Percentiles rank a stretch among this genome's conserved stretches.
Conservation (phyloP, 164 flowering plant species). For the Hamamelis virginiana region DNA sequence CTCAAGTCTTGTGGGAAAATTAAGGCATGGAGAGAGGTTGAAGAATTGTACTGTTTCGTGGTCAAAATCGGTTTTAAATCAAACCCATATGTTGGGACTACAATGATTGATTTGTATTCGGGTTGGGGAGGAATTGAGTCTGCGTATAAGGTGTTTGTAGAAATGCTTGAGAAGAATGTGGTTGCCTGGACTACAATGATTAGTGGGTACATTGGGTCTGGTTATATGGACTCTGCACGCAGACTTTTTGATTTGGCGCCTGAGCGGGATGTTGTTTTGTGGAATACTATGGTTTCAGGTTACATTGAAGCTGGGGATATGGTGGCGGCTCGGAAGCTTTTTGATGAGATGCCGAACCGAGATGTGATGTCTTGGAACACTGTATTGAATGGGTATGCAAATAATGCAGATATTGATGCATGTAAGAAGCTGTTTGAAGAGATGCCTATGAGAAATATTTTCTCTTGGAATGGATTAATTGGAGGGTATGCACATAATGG, state of each 20-base stretch:
- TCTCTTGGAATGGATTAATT: conserved; percentile 68
- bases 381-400: conserved; percentile 47
- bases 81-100: too few relatives aligned
- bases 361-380: too few relatives aligned
- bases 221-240: conserved; percentile 41
- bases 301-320: conserved; percentile 38
- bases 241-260: conserved; percentile 51
- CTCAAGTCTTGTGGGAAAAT: conserved; percentile 51
- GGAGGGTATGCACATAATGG: conserved; percentile 48
- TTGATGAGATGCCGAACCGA: too few relatives aligned
- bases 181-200: too few relatives aligned
- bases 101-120: too few relatives aligned
- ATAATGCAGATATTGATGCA: conserved; percentile 34
- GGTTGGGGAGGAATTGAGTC: too few relatives aligned
- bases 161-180: too few relatives aligned
- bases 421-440: conserved; percentile 44
- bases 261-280: conserved; percentile 46
- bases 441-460: conserved; percentile 56
- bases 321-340: too few relatives aligned
- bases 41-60: conserved; percentile 46
- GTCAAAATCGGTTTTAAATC: conserved; percentile 54
- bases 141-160: too few relatives aligned
- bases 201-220: too few relatives aligned
- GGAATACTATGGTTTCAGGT: conserved; percentile 61
- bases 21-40: conserved; percentile 33